phyloP scores from a whole-genome alignment of 1,284 basidiomycete species.

The Ustilago shanxiensis region DNA sequence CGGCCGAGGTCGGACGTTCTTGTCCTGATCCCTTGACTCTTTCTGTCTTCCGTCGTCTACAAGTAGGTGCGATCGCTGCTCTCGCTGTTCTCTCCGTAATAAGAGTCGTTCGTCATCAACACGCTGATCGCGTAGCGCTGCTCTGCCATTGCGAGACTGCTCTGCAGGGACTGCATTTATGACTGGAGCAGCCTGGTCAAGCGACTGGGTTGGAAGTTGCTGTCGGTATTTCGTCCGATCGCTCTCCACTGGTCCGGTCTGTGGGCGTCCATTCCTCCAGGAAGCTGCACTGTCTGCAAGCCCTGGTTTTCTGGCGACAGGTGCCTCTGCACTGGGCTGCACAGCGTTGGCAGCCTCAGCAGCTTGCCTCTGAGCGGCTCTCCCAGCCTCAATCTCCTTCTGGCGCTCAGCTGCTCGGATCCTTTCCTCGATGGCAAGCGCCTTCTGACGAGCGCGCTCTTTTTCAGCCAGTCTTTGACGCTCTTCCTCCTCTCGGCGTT shows the following conservation, averaged over 20 bases:
- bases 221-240: conserved; percentile 12
- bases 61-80: conserved; percentile 9
- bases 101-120: conserved; percentile 13
- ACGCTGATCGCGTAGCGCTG: conserved; percentile 8
- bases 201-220: conserved; percentile 9
- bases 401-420: conserved; percentile 55
- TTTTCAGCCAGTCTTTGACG: conserved; percentile 55
- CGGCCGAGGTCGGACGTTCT: background rate
- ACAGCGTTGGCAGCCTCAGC: conserved; percentile 7
- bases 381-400: conserved; percentile 44
- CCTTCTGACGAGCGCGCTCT: conserved; percentile 64
- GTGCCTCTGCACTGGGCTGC: conserved; percentile 2
- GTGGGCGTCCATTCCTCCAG: conserved; percentile 37
- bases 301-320: conserved; percentile 23
- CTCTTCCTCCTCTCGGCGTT: conserved; percentile 66
- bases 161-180: background rate
- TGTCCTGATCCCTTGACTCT: background rate
- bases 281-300: conserved; percentile 46
- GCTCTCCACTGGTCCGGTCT: background rate
- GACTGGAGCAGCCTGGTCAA: background rate
- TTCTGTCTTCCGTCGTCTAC: conserved; percentile 16
- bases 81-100: conserved; percentile 20
- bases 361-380: conserved; percentile 15
- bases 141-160: conserved; percentile 13
- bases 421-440: conserved; percentile 62